These are phyloP conservation scores for Trichoderma sp. DNA, from an alignment of 2,329 filamentous ascomycete genomes.

Conservation along the genomic window DNA sequence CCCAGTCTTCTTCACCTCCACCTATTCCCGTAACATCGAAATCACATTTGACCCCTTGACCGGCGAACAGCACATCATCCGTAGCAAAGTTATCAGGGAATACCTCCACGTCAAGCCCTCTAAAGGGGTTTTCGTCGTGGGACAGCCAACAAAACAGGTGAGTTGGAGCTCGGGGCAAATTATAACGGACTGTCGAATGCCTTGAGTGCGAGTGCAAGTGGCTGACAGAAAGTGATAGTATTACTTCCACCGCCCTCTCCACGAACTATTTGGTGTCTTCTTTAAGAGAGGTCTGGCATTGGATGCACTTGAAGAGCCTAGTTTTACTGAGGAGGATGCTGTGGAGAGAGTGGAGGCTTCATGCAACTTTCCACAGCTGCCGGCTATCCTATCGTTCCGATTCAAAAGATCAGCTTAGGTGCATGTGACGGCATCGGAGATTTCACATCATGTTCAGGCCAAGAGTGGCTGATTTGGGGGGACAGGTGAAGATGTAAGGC, in stretches of 20 bases:
- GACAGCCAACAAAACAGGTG: slow-evolving; percentile 39
- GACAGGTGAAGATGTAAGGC: background rate
- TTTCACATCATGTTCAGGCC: background rate
- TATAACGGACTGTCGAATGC: background rate
- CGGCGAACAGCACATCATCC: slow-evolving; percentile 38
- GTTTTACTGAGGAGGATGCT: slow-evolving; percentile 41
- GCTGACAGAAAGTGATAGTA: slow-evolving; percentile 27
- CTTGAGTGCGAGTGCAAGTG: background rate
- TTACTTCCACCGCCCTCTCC: slow-evolving; percentile 48
- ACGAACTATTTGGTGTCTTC: slow-evolving; percentile 46
- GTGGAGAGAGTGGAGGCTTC: slow-evolving; percentile 36
- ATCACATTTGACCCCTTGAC: slow-evolving; percentile 39
- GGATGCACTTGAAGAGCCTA: slow-evolving; percentile 50
- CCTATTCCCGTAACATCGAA: slow-evolving; percentile 42
- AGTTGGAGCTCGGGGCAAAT: slow-evolving; percentile 1
- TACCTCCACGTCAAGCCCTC: slow-evolving; percentile 46
- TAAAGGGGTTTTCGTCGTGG: slow-evolving; percentile 39
- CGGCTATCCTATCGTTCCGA: slow-evolving; percentile 32
- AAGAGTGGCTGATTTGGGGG: background rate
- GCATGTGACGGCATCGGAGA: background rate
- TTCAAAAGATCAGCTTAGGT: slow-evolving; percentile 9
- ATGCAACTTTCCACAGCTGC: slow-evolving; percentile 43
- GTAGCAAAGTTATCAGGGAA: slow-evolving; percentile 41
- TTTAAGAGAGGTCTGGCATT: slow-evolving; percentile 45
- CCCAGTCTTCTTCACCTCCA: slow-evolving; percentile 51